Conservation (phyloP, 768 basidiomycete genomes). For the Asterophora parasitica region DNA sequence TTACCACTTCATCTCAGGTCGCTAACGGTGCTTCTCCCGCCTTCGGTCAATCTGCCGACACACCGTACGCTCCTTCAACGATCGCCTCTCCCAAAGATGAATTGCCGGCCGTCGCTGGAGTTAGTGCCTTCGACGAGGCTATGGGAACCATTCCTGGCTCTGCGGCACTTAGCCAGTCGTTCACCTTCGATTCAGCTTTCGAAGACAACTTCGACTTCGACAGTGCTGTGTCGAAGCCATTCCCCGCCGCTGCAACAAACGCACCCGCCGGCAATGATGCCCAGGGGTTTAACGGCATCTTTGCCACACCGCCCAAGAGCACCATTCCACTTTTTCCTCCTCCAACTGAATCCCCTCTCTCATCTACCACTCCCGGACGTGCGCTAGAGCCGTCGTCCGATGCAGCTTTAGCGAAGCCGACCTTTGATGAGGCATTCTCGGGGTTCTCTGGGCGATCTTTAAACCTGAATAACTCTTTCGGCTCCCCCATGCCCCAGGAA, state of each 20-base stretch:
- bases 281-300: constrained; percentile 31
- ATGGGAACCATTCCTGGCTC: constrained; percentile 49
- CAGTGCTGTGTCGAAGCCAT: constrained; percentile 30
- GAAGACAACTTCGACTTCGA: constrained; percentile 60
- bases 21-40: not conserved
- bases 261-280: constrained; percentile 6
- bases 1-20: constrained; percentile 1
- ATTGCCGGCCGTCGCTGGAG: constrained; percentile 34
- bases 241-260: constrained; percentile 24
- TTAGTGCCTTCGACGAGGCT: constrained; percentile 74
- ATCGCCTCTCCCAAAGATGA: constrained; percentile 14
- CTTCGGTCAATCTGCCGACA: constrained; percentile 19
- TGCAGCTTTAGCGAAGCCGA: constrained; percentile 12
- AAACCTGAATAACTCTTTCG: constrained; percentile 35
- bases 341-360: constrained; percentile 1
- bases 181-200: constrained; percentile 61
- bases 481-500: constrained; percentile 21
- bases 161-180: constrained; percentile 30
- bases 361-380: constrained; percentile 3
- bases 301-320: constrained; percentile 14
- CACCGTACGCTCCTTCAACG: constrained; percentile 12
- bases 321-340: not conserved
- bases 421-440: constrained; percentile 55
- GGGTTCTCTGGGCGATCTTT: constrained; percentile 36
- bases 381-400: not conserved